These are phyloP conservation scores for Eustoma russellianum DNA, from an alignment of 257 asterid species.

Conservation along the genomic window DNA sequence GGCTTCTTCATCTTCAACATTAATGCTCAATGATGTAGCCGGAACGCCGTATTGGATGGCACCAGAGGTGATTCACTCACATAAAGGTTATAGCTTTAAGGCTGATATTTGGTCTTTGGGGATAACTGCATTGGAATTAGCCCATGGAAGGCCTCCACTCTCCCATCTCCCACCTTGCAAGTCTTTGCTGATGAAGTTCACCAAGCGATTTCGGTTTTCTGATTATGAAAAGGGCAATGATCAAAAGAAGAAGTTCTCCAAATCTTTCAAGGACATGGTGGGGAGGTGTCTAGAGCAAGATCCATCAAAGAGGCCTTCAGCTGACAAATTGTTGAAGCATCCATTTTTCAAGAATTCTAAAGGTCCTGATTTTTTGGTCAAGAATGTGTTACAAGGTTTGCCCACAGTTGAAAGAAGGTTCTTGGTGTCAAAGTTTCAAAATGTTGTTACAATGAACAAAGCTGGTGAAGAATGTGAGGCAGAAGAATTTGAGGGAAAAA, in stretches of 20 bases:
- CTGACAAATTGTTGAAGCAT: slow-evolving; percentile 60
- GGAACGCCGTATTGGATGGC: slow-evolving; percentile 96
- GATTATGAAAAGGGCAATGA: slow-evolving; percentile 49
- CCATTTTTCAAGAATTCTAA: slow-evolving; percentile 57
- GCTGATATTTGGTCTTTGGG: slow-evolving; percentile 96
- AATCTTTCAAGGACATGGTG: slow-evolving; percentile 65
- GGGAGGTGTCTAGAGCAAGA: slow-evolving; percentile 77
- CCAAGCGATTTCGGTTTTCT: slow-evolving; percentile 58
- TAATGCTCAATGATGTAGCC: slow-evolving; percentile 49
- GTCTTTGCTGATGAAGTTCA: slow-evolving; percentile 68
- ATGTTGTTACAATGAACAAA: slow-evolving; percentile 3
- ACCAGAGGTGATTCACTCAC: slow-evolving; percentile 77
- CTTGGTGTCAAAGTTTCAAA: slow-evolving; percentile 11
- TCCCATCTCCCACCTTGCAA: slow-evolving; percentile 76
- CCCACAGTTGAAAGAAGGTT: slow-evolving; percentile 62
- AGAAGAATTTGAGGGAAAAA: slow-evolving; percentile 16
- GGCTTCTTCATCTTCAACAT: slow-evolving; percentile 26
- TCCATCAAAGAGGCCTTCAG: slow-evolving; percentile 68
- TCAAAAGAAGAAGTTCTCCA: slow-evolving; percentile 46
- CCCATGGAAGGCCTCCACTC: slow-evolving; percentile 84
- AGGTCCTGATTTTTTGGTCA: slow-evolving; percentile 52
- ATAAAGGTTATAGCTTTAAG: slow-evolving; percentile 62
- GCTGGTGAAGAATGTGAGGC: slow-evolving; percentile 25
- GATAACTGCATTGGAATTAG: slow-evolving; percentile 73
- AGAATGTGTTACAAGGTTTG: slow-evolving; percentile 54